Base-by-base conservation (phyloP, 331 rosid species). In the Pyracantha coccinea region DNA sequence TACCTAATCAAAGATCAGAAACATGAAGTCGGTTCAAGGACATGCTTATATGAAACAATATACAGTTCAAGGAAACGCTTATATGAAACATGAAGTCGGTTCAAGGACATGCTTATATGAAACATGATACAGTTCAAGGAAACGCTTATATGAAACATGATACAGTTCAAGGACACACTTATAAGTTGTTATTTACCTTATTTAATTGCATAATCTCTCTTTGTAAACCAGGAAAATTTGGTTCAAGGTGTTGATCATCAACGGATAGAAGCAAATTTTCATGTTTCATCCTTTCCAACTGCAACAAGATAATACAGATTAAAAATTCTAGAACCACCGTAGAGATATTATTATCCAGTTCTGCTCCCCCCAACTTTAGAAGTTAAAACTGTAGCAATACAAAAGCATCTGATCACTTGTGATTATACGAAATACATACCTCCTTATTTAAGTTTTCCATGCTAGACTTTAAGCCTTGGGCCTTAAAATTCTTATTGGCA, bases 251-350 rank as follows among this genome's bases (percentile, higher is more conserved):
- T 62, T 73, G 71, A 58, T 87, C 87, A 80, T 86, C 91, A 15
- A 41, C 83, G 8, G 84, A 35, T 61, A 82, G 81, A 79, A 86
- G 83, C 68, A 81, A 74, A 81, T 90, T 92, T 72, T 95, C 97
- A 4, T 86, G 80, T 82, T 86, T 92, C 96, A 95, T 85, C 80
- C 83, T 89, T 89, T 95, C 96, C 86, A 95, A 84, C 98, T 95
- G 91, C 91, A 80, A 80, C 55, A 63, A 81, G 75, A 78, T 69
- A 45, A 74, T 59, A 83, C 58, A 57, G 53, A 61, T 73, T 55
- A 82, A 68, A 69, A 60, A 23, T 17, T 38, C 44, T 38, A 38
- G 44, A 38, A 38, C 13, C 44, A 10, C 13, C 4, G 13, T 38
- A 9, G 44, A 38, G 44, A 38, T 2, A 38, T 41, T 41, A 41